These are phyloP conservation scores for Gleditsia sinensis DNA, from an alignment of 306 rosid species.

Conservation along the genomic window DNA sequence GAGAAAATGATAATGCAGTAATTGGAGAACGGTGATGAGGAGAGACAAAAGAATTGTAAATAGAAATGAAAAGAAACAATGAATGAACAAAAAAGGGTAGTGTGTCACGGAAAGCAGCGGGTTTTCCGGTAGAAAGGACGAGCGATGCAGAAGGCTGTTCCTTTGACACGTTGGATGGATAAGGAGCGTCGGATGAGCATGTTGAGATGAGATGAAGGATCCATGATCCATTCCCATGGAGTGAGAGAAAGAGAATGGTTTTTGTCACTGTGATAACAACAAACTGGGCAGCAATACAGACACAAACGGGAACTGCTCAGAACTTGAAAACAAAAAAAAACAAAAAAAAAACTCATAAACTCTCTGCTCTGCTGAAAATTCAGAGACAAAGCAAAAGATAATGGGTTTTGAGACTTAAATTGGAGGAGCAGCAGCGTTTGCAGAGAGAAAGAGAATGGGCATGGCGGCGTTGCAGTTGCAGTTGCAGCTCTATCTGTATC, in stretches of 20 bases:
- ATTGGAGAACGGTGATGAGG: constrained; percentile 14
- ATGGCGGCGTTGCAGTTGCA: constrained; percentile 68
- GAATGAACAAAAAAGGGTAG: constrained; percentile 20
- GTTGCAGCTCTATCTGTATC: neutral
- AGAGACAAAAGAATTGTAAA: constrained; percentile 3
- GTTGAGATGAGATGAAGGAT: constrained; percentile 34
- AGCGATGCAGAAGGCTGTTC: constrained; percentile 48
- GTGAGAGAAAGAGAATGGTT: constrained; percentile 36
- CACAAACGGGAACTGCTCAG: constrained; percentile 44
- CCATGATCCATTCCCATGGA: constrained; percentile 20
- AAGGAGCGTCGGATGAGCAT: constrained; percentile 31
- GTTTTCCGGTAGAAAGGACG: constrained; percentile 68
- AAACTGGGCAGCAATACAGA: constrained; percentile 1
- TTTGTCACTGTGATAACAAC: constrained; percentile 41
- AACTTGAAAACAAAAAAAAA: no score
- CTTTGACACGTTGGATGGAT: constrained; percentile 29
- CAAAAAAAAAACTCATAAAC: constrained; percentile 37
- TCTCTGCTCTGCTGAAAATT: constrained; percentile 4
- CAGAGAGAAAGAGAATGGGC: constrained; percentile 44
- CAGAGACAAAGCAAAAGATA: neutral
- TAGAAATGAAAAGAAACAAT: constrained; percentile 16
- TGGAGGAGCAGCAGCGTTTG: constrained; percentile 32
- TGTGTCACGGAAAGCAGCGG: constrained; percentile 69
- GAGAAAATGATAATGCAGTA: neutral
- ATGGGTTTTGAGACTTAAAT: constrained; percentile 42